Conservation (phyloP, 1,139 yeast genomes). For the Candida glucosophila region DNA sequence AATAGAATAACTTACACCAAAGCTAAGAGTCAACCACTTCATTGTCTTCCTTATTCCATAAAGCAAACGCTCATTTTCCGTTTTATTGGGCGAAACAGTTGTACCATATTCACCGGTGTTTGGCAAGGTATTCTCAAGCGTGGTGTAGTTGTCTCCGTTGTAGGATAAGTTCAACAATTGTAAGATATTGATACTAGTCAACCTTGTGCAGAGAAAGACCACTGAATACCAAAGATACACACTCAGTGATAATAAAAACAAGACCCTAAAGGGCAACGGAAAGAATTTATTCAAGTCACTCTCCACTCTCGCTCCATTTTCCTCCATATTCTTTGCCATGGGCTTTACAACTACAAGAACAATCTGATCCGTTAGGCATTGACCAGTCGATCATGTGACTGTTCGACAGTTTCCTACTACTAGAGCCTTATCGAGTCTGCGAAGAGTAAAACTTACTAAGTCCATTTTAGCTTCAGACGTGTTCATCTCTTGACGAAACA, state of each 20-base stretch:
- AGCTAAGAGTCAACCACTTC: slow-evolving; percentile 39
- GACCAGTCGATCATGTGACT: no score
- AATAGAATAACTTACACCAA: slow-evolving; percentile 26
- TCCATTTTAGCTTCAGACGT: slow-evolving; percentile 21
- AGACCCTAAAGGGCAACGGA: slow-evolving; percentile 33
- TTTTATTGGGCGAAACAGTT: slow-evolving; percentile 18
- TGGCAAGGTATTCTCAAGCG: slow-evolving; percentile 13
- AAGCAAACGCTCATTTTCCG: slow-evolving; percentile 24
- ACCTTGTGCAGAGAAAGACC: slow-evolving; percentile 17
- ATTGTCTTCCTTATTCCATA: slow-evolving; percentile 27
- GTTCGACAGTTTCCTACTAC: no score
- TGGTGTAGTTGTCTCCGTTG: slow-evolving; percentile 28
- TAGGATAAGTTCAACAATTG: slow-evolving; percentile 32
- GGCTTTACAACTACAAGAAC: no score
- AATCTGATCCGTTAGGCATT: no score
- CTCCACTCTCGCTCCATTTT: no score
- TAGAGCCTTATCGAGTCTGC: no score
- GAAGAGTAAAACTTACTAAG: background rate
- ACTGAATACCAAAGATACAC: slow-evolving; percentile 26
- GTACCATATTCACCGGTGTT: slow-evolving; percentile 29
- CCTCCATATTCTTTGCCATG: no score
- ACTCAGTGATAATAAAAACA: slow-evolving; percentile 24
- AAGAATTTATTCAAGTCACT: no score
- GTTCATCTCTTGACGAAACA: slow-evolving; percentile 8
- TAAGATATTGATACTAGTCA: slow-evolving; percentile 23